Percentiles rank a stretch among this genome's conserved stretches.
Evolutionary conservation across 2,329 filamentous ascomycete genomes (phyloP).

Genomic region (Fusarium sp.): DNA sequence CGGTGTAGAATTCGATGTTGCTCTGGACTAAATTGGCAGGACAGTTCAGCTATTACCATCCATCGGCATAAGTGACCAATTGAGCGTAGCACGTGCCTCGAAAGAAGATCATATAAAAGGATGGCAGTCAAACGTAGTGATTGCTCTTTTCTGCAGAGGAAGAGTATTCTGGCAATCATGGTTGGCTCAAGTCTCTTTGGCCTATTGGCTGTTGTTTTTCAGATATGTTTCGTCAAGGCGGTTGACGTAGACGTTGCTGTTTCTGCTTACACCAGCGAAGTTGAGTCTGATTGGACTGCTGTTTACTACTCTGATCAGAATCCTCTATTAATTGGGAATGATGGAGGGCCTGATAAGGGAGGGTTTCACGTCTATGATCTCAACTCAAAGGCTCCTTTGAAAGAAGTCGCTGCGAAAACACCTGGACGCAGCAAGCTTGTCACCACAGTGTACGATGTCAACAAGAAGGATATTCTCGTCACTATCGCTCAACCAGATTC

Average conservation of each 20-base stretch:
- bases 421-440: constrained; percentile 61
- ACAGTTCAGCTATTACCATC: constrained; percentile 5
- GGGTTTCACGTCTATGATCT: constrained; percentile 56
- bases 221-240: constrained; percentile 32
- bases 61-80: constrained; percentile 14
- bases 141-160: neutral
- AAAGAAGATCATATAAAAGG: constrained; percentile 17
- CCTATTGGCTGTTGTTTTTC: constrained; percentile 34
- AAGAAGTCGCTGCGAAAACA: constrained; percentile 48
- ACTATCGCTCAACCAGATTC: constrained; percentile 59
- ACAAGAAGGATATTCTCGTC: constrained; percentile 52
- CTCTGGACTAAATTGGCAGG: constrained; percentile 20
- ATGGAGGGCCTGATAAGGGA: constrained; percentile 57
- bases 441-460: constrained; percentile 53
- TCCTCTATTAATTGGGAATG: constrained; percentile 59
- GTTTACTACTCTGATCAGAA: constrained; percentile 52
- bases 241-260: constrained; percentile 47
- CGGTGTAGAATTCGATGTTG: constrained; percentile 19
- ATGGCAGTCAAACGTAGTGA: neutral
- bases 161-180: constrained; percentile 34
- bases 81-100: constrained; percentile 20
- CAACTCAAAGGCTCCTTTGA: constrained; percentile 46
- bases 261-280: constrained; percentile 49
- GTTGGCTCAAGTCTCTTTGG: constrained; percentile 33
- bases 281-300: constrained; percentile 57